Percentiles rank a stretch among this genome's conserved stretches.
These are phyloP conservation scores for Penicillium sp. DNA, from an alignment of 2,329 filamentous ascomycete species.

Conservation along the genomic window DNA sequence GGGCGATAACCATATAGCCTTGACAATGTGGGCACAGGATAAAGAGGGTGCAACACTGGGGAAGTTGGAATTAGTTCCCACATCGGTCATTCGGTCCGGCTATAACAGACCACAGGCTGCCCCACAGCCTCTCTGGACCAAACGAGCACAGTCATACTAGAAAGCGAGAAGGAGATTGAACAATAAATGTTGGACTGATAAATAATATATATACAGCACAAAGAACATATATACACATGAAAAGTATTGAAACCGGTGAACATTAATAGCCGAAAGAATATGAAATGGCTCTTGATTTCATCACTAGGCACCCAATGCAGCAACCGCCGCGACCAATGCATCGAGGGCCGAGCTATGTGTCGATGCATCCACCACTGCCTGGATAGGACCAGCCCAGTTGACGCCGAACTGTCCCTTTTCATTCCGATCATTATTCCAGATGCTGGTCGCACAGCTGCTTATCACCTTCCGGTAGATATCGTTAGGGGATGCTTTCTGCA, in stretches of 20 bases:
- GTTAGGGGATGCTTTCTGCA: slow-evolving; percentile 54
- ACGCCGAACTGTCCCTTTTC: slow-evolving; percentile 55
- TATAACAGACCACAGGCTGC: slow-evolving; percentile 8
- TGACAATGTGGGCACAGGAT: slow-evolving; percentile 50
- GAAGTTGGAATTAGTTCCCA: slow-evolving; percentile 6
- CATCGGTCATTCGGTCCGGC: slow-evolving; percentile 6
- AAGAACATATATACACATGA: not conserved
- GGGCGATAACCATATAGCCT: slow-evolving; percentile 48
- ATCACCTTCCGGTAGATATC: slow-evolving; percentile 56
- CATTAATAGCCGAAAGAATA: not conserved
- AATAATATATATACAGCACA: not conserved
- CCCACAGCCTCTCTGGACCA: slow-evolving; percentile 9
- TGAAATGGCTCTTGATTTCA: no score
- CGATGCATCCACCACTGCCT: slow-evolving; percentile 51
- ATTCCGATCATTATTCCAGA: slow-evolving; percentile 61
- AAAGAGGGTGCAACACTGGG: slow-evolving; percentile 39
- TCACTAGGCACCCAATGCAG: not conserved
- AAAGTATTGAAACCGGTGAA: not conserved
- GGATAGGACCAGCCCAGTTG: slow-evolving; percentile 63
- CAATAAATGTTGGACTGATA: not conserved
- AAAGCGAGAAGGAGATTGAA: not conserved
- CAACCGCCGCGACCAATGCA: slow-evolving; percentile 60
- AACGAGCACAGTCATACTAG: slow-evolving; percentile 12
- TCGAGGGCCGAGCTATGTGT: slow-evolving; percentile 67
- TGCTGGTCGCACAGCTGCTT: slow-evolving; percentile 60